Conservation (phyloP, 2,329 filamentous ascomycete species). For the Alternaria sp. region DNA sequence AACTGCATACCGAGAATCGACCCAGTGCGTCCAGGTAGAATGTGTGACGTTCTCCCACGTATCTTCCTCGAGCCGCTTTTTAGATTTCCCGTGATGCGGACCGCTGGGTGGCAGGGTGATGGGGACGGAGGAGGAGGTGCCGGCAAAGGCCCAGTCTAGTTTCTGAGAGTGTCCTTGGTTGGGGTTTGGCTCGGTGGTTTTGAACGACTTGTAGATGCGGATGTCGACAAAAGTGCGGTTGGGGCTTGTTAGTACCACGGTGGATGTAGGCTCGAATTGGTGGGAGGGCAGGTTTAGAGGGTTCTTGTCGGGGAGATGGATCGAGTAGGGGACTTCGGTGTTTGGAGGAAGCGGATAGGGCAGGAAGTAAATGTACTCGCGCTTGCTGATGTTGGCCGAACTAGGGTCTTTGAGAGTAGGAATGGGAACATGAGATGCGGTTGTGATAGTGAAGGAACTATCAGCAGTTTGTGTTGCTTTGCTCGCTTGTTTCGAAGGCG, state of each 20-base stretch:
- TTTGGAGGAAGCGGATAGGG: constrained; percentile 46
- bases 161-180: constrained; percentile 42
- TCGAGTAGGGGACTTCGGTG: constrained; percentile 40
- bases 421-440: not conserved
- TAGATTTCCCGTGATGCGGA: not conserved
- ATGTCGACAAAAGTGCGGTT: constrained; percentile 68
- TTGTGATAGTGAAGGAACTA: constrained; percentile 10
- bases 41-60: constrained; percentile 25
- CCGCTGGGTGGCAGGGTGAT: not conserved
- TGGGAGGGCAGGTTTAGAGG: constrained; percentile 30
- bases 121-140: constrained; percentile 51
- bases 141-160: constrained; percentile 73
- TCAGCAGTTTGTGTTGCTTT: not conserved
- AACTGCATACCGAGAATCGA: constrained; percentile 61
- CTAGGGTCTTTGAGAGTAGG: constrained; percentile 6
- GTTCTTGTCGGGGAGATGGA: constrained; percentile 34
- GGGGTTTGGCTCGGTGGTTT: constrained; percentile 1
- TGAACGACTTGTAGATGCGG: constrained; percentile 56
- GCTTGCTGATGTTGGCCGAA: constrained; percentile 34
- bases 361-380: constrained; percentile 68
- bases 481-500: not conserved
- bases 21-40: constrained; percentile 65
- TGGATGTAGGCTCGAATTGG: constrained; percentile 66
- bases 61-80: not conserved
- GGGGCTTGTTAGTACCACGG: constrained; percentile 70